Evolutionary conservation across 495 filamentous ascomycete genomes (phyloP).

Genomic region (Neurospora cerealis): DNA sequence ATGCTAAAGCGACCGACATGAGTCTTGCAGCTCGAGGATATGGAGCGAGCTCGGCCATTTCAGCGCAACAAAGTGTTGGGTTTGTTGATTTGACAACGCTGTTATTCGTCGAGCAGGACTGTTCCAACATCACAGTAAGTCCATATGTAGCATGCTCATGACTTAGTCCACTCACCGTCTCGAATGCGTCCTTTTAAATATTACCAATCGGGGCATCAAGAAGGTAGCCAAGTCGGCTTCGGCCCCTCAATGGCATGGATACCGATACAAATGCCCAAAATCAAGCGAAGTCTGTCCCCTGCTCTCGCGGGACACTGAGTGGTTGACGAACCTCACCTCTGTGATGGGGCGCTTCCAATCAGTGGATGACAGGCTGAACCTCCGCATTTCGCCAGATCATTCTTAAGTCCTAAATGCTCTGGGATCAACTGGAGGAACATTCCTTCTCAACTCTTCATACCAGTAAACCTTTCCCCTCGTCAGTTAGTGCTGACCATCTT

Average conservation of each 20-base stretch:
- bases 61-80: slow-evolving; percentile 52
- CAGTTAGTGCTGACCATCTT: slow-evolving; percentile 20
- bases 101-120: slow-evolving; percentile 56
- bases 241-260: slow-evolving; percentile 51
- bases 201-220: slow-evolving; percentile 56
- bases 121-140: slow-evolving; percentile 53
- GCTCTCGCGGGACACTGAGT: slow-evolving; percentile 13
- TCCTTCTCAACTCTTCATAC: neutral
- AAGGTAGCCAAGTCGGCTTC: slow-evolving; percentile 62
- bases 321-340: slow-evolving; percentile 13
- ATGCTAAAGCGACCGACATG: slow-evolving; percentile 25
- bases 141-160: neutral
- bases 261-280: slow-evolving; percentile 95
- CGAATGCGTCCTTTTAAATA: neutral
- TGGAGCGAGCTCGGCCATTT: slow-evolving; percentile 59
- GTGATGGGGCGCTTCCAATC: slow-evolving; percentile 21
- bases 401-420: slow-evolving; percentile 38
- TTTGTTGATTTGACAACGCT: slow-evolving; percentile 77
- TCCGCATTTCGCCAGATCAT: slow-evolving; percentile 41
- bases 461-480: neutral
- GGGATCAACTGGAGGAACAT: slow-evolving; percentile 56
- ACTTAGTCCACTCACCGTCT: slow-evolving; percentile 6
- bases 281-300: slow-evolving; percentile 27
- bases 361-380: slow-evolving; percentile 22
- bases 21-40: slow-evolving; percentile 57